Conservation (phyloP, 768 basidiomycete species). For the Russula virescens region DNA sequence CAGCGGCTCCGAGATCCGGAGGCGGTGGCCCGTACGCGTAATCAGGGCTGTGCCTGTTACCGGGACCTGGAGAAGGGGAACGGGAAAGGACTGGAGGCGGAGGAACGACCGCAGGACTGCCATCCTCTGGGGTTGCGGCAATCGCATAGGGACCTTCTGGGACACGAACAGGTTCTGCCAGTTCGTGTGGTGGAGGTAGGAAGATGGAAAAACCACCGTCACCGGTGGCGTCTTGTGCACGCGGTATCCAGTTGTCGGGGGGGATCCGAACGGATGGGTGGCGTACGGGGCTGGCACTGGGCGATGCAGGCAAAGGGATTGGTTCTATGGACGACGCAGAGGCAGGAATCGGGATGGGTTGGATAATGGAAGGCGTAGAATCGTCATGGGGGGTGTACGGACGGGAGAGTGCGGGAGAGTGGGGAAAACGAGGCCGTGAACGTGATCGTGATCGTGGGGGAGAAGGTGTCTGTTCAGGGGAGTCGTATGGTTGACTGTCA, state of each 20-base stretch:
- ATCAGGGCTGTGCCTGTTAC: slow-evolving; percentile 3
- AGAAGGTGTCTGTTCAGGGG: background rate
- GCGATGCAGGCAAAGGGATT: background rate
- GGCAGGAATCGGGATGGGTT: slow-evolving; percentile 18
- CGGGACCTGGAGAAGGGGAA: slow-evolving; percentile 3
- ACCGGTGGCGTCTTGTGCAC: slow-evolving; percentile 13
- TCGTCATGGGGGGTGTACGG: slow-evolving; percentile 21
- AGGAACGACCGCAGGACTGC: slow-evolving; percentile 15
- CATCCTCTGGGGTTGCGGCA: slow-evolving; percentile 18
- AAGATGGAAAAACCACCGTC: slow-evolving; percentile 23
- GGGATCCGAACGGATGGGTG: slow-evolving; percentile 18
- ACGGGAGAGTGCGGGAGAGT: slow-evolving; percentile 14
- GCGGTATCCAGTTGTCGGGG: slow-evolving; percentile 24
- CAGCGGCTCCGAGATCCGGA: slow-evolving; percentile 2
- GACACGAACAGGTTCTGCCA: background rate
- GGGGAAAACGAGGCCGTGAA: slow-evolving; percentile 12
- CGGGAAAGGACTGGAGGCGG: background rate
- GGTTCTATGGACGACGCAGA: slow-evolving; percentile 4
- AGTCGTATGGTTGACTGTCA: background rate
- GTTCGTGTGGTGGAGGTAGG: slow-evolving; percentile 23
- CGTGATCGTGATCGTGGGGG: slow-evolving; percentile 18
- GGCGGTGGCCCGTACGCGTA: slow-evolving; percentile 11
- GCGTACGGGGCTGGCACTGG: slow-evolving; percentile 3
- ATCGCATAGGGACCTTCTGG: slow-evolving; percentile 16
- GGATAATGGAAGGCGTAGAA: slow-evolving; percentile 22